Evolutionary conservation across 2,329 filamentous ascomycete species (phyloP).

Genomic region (Botrytis elliptica): DNA sequence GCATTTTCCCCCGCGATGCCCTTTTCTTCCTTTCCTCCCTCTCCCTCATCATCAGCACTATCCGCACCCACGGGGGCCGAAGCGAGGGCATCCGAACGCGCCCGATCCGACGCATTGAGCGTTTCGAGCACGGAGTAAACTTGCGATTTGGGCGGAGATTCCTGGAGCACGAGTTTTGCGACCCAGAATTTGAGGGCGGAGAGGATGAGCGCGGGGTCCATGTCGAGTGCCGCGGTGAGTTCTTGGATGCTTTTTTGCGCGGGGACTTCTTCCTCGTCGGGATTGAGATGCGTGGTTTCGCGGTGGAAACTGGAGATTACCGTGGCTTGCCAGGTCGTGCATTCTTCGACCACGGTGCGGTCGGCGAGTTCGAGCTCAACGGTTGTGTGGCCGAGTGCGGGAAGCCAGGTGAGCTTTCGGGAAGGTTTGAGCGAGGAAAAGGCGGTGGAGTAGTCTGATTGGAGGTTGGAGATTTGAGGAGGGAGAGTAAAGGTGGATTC

Average conservation of each 20-base stretch:
- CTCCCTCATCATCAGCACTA: conserved; percentile 31
- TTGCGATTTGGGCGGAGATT: conserved; percentile 47
- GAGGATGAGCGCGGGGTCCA: conserved; percentile 70
- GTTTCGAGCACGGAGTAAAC: conserved; percentile 67
- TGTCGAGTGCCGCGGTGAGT: conserved; percentile 57
- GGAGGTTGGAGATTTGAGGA: conserved; percentile 54
- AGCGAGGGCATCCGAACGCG: conserved; percentile 35
- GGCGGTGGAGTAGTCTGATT: conserved; percentile 68
- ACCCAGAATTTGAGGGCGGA: conserved; percentile 71
- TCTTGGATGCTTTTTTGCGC: conserved; percentile 49
- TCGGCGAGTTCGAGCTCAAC: conserved; percentile 83
- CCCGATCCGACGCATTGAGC: conserved; percentile 46
- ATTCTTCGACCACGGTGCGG: conserved; percentile 68
- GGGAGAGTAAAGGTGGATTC: conserved; percentile 68
- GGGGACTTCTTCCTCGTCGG: conserved; percentile 26
- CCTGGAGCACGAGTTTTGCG: conserved; percentile 63
- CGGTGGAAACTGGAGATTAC: conserved; percentile 80
- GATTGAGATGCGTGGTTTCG: conserved; percentile 29
- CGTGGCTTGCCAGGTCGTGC: conserved; percentile 81
- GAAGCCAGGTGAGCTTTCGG: conserved; percentile 85
- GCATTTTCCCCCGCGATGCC: conserved; percentile 65
- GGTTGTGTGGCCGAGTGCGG: conserved; percentile 74
- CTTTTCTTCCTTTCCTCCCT: conserved; percentile 43
- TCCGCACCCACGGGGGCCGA: conserved; percentile 27
- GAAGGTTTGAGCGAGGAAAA: conserved; percentile 80